A percentile compares a stretch with the other conserved stretches of the same genome.
Evolutionary conservation across 208 protist species (phyloP).

Genomic region (Leishmania tarentolae): DNA sequence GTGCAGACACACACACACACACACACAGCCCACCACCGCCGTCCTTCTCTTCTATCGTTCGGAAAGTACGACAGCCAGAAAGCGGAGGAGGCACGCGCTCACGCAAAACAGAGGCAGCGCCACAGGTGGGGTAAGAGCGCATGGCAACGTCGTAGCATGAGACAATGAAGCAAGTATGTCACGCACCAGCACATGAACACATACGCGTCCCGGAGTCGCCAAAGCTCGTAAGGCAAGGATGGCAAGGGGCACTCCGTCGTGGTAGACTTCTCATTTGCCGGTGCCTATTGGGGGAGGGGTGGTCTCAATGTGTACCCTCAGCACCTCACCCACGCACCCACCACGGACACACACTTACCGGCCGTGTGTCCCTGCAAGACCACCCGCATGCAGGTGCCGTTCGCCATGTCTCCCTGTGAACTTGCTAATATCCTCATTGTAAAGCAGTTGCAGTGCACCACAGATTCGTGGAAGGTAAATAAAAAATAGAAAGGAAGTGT

Average conservation of each 20-base stretch:
- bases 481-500: neutral
- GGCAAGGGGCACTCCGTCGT: too few relatives aligned
- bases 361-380: neutral
- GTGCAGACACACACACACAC: neutral
- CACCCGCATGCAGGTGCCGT: neutral
- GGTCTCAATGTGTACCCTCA: too few relatives aligned
- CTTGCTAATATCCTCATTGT: neutral
- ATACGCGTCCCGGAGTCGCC: too few relatives aligned
- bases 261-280: too few relatives aligned
- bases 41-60: neutral
- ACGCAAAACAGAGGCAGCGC: neutral
- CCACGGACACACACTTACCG: neutral
- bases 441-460: neutral
- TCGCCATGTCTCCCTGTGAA: neutral
- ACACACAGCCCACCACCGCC: neutral
- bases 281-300: too few relatives aligned
- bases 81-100: neutral
- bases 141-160: too few relatives aligned
- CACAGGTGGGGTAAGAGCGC: too few relatives aligned
- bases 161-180: too few relatives aligned
- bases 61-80: neutral
- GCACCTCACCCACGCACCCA: too few relatives aligned
- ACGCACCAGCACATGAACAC: too few relatives aligned
- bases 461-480: neutral
- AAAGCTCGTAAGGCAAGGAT: too few relatives aligned